These are phyloP conservation scores for Talaromyces islandicus DNA, from an alignment of 2,329 filamentous ascomycete species.

Conservation along the genomic window DNA sequence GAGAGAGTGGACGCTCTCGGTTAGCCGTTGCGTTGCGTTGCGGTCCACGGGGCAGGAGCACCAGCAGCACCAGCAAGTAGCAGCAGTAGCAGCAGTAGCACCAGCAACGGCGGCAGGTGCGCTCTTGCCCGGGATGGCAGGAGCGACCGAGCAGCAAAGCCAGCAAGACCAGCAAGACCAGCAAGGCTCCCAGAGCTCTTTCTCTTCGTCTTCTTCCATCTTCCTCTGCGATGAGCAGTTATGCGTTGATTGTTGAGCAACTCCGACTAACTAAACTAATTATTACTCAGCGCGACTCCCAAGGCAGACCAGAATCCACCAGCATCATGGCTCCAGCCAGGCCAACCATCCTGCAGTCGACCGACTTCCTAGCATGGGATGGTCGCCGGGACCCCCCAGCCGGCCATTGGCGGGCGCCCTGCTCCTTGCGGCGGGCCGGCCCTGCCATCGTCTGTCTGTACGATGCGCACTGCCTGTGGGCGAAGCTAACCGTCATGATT, in stretches of 20 bases:
- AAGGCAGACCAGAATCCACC: no score
- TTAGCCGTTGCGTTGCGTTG: background rate
- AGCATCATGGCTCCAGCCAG: no score
- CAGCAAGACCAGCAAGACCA: no score
- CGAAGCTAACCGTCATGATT: background rate
- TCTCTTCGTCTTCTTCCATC: background rate
- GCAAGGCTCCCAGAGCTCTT: no score
- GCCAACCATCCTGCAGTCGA: background rate
- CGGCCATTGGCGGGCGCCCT: slow-evolving; percentile 2
- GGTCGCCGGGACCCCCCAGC: background rate
- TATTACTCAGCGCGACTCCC: no score
- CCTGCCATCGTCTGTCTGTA: slow-evolving; percentile 3
- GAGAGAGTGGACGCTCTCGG: background rate
- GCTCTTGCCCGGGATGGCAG: background rate
- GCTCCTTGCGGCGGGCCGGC: slow-evolving; percentile 10
- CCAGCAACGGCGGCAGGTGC: background rate
- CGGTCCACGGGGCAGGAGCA: background rate
- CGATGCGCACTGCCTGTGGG: background rate
- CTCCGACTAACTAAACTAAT: no score
- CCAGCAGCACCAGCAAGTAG: background rate
- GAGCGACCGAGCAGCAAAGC: background rate
- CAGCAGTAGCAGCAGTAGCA: background rate
- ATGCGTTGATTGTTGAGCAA: no score
- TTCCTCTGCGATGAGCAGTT: no score
- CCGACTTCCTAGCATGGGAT: background rate